Evolutionary conservation across 2,329 filamentous ascomycete species (phyloP), one percentile per base, ranked within the genome.

Genomic region (Drechslera avenae): DNA sequence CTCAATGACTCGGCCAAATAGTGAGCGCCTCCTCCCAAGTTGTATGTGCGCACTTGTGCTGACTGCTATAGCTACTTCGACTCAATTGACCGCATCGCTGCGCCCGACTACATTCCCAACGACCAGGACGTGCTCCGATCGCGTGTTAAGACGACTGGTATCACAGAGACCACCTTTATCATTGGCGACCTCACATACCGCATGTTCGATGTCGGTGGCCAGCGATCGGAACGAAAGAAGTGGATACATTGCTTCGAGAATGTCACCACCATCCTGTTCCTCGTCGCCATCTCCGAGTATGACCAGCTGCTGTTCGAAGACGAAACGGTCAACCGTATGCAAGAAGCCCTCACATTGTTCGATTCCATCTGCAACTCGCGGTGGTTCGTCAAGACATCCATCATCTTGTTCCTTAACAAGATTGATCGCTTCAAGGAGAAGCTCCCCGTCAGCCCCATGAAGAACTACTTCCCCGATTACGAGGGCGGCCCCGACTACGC

Each of bases 141-240:
- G 64, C 91, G 93, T 87, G 90, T 96, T 77, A 96, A 96, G 85
- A 97, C 92, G 2, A 96, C 92, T 18, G 92, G 92, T 86, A 96
- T 97, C 72, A 96, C 91, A 26, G 91, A 96, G 79, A 97, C 92
- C 17, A 94, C 90, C 26, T 96, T 97, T 78, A 94, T 94, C 73
- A 96, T 96, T 62, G 91, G 91, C 62, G 90, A 96, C 68, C 81
- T 97, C 60, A 96, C 91, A 50, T 97, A 96, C 77, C 88, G 91
- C 66, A 97, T 97, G 91, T 96, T 96, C 75, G 91, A 96, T 68
- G 91, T 96, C 39, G 91, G 91, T 72, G 91, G 91, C 50, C 91
- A 96, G 73, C 83, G 91, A 64, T 96, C 91, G 21, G 91, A 96
- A 76, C 88, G 91, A 56, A 96, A 96, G 83, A 96, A 96, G 80